A percentile compares a stretch with the other conserved stretches of the same genome.
Evolutionary conservation across 2,329 filamentous ascomycete species (phyloP).

Genomic region (Phyllosticta citrichinensis): DNA sequence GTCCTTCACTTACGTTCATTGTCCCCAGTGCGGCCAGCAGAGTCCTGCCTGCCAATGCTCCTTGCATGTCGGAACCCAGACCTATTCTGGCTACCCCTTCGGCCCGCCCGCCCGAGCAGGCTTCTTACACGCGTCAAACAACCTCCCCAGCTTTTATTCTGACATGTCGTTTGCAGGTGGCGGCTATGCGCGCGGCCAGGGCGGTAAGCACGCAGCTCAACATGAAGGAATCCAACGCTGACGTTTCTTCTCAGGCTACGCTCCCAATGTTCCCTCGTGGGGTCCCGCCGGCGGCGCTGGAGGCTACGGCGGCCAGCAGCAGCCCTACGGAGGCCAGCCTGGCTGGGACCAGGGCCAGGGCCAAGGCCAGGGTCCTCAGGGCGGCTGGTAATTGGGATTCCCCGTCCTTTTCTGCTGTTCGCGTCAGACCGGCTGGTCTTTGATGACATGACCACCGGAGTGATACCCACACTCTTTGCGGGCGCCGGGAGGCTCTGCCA

Average conservation of each 20-base stretch:
- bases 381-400: constrained; percentile 8
- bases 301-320: constrained; percentile 23
- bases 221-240: background rate
- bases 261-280: constrained; percentile 14
- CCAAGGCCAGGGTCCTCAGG: constrained; percentile 18
- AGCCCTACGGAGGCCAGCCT: constrained; percentile 22
- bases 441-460: constrained; percentile 5
- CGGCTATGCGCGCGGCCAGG: constrained; percentile 13
- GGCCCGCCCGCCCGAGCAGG: background rate
- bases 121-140: background rate
- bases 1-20: constrained; percentile 6
- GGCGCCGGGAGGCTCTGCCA: constrained; percentile 2
- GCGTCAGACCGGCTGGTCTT: background rate
- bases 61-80: background rate
- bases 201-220: constrained; percentile 12
- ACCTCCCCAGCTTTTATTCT: constrained; percentile 13
- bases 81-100: constrained; percentile 10
- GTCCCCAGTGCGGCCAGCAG: background rate
- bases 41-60: background rate
- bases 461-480: constrained; percentile 10
- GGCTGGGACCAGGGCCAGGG: constrained; percentile 13
- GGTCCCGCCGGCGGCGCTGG: constrained; percentile 17
- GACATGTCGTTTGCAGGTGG: constrained; percentile 15
- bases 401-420: background rate
- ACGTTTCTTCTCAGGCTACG: background rate